Evolutionary conservation across 306 rosid genomes (phyloP).

Genomic region (Rubus parviflorus): DNA sequence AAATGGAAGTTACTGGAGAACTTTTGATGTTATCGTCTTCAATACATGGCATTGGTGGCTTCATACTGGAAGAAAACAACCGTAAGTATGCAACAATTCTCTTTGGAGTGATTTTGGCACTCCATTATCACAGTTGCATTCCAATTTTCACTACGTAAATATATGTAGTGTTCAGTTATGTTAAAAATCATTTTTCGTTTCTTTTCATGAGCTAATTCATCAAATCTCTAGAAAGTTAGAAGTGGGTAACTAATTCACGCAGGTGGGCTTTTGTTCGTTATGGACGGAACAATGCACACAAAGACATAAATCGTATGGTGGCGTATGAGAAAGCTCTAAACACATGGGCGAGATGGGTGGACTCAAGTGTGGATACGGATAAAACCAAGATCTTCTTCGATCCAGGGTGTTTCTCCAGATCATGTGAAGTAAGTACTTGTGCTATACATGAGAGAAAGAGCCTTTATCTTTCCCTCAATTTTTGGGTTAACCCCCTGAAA

Average conservation of each 20-base stretch:
- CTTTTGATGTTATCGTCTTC: conserved; percentile 44
- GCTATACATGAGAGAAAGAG: not conserved
- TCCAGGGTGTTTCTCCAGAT: conserved; percentile 34
- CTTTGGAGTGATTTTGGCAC: not conserved
- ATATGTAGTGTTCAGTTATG: not conserved
- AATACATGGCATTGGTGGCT: conserved; percentile 72
- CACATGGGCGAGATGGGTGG: conserved; percentile 33
- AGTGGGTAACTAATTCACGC: not conserved
- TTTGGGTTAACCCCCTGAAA: not conserved
- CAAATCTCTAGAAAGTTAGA: too few species aligned
- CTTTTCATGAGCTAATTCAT: too few species aligned
- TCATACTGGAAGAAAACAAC: conserved; percentile 47
- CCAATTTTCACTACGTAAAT: not conserved
- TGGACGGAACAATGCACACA: not conserved
- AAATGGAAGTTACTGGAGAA: conserved; percentile 35
- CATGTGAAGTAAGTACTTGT: conserved; percentile 15
- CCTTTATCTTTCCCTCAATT: too few species aligned
- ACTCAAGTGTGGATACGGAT: conserved; percentile 1
- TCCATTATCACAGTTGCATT: not conserved
- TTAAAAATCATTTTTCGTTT: not conserved
- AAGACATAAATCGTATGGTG: conserved; percentile 12
- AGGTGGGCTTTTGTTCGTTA: conserved; percentile 28
- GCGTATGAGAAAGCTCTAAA: conserved; percentile 26
- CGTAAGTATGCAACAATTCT: conserved; percentile 30
- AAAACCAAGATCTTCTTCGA: conserved; percentile 23